Evolutionary conservation across 371 early-diverging fungal species (phyloP).

Genomic region (Rhizopus arrhizus): DNA sequence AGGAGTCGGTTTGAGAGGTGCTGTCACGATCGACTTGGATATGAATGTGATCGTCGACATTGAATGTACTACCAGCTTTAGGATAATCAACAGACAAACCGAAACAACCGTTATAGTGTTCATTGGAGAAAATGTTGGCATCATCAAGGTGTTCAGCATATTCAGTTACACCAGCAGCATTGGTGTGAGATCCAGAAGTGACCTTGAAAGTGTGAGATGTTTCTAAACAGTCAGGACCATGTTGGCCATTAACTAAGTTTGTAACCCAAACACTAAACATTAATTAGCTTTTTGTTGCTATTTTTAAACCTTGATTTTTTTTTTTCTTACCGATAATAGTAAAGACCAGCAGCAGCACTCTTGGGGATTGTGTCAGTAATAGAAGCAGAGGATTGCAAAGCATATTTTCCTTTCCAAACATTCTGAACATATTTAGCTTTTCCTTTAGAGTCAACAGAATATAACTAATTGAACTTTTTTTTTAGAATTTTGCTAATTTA

Average conservation of each 20-base stretch:
- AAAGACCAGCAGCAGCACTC: conserved; percentile 41
- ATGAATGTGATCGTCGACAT: conserved; percentile 34
- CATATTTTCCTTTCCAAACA: conserved; percentile 43
- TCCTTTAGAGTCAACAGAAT: conserved; percentile 37
- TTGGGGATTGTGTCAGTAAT: conserved; percentile 37
- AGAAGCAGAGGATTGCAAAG: conserved; percentile 36
- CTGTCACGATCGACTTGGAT: conserved; percentile 39
- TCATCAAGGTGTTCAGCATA: conserved; percentile 46
- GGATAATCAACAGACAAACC: conserved; percentile 44
- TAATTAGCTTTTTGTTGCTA: not conserved
- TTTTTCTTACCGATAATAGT: conserved; percentile 48
- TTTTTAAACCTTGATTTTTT: conserved; percentile 5
- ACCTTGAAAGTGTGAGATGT: conserved; percentile 66
- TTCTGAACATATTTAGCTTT: conserved; percentile 49
- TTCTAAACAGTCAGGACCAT: conserved; percentile 54
- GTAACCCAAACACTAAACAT: conserved; percentile 50
- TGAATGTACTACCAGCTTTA: conserved; percentile 24
- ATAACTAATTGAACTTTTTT: conserved; percentile 30
- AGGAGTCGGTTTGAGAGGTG: conserved; percentile 39
- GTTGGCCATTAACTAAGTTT: conserved; percentile 44
- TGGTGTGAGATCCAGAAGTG: conserved; percentile 56
- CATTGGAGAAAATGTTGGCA: conserved; percentile 29
- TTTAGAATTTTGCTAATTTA: not conserved
- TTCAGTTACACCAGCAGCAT: conserved; percentile 56
- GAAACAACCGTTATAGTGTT: conserved; percentile 47